phyloP scores from a whole-genome alignment of 768 basidiomycete species.

The Lentinula sp. region DNA sequence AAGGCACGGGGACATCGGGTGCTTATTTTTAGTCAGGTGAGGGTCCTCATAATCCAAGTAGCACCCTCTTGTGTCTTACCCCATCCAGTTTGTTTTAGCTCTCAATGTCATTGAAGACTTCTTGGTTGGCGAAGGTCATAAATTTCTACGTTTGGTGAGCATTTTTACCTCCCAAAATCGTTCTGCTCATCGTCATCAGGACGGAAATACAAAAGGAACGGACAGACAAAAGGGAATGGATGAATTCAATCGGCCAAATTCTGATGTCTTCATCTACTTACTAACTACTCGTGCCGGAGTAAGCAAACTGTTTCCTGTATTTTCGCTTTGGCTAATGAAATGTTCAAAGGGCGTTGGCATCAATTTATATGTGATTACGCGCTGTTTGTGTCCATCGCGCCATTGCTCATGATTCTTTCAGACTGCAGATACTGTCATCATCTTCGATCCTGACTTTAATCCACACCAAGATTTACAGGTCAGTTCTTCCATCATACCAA shows the following conservation, averaged over 20 bases:
- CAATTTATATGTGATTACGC: slow-evolving; percentile 54
- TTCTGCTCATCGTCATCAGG: slow-evolving; percentile 36
- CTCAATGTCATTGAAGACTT: slow-evolving; percentile 89
- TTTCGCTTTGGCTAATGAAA: background rate
- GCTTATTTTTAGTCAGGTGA: slow-evolving; percentile 86
- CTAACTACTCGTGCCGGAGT: slow-evolving; percentile 88
- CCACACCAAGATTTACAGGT: slow-evolving; percentile 98
- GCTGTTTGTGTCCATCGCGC: slow-evolving; percentile 13
- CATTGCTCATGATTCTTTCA: slow-evolving; percentile 40
- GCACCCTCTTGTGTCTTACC: background rate
- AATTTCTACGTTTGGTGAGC: slow-evolving; percentile 68
- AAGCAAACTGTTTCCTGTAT: slow-evolving; percentile 12
- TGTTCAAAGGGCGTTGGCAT: slow-evolving; percentile 70
- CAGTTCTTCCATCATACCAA: slow-evolving; percentile 14
- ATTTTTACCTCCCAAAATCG: background rate
- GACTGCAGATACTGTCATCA: slow-evolving; percentile 90
- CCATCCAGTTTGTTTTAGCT: slow-evolving; percentile 73
- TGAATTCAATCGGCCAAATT: slow-evolving; percentile 82
- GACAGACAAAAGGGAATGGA: slow-evolving; percentile 95
- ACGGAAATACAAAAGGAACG: slow-evolving; percentile 81
- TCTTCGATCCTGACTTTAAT: slow-evolving; percentile 96
- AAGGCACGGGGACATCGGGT: slow-evolving; percentile 84
- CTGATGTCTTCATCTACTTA: slow-evolving; percentile 87
- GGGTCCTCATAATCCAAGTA: slow-evolving; percentile 10
- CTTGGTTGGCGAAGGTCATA: slow-evolving; percentile 70